Percentiles rank a stretch among this genome's conserved stretches.
Conservation (phyloP, 176 grass and related monocot species). For the Pharus latifolius region DNA sequence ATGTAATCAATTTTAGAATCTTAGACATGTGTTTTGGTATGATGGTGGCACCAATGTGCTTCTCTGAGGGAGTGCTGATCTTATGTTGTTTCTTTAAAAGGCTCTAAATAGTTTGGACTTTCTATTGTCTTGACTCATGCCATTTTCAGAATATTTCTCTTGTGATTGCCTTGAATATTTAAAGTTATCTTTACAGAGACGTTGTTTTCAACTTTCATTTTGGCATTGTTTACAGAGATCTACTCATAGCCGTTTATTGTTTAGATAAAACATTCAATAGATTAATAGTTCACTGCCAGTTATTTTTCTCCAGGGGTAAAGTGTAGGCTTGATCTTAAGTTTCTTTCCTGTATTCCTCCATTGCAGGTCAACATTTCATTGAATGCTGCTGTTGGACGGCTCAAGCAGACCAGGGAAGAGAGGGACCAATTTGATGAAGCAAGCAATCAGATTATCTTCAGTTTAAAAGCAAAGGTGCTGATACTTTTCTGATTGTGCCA, state of each 20-base stretch:
- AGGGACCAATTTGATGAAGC: slow-evolving; percentile 98
- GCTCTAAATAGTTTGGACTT: too few species aligned
- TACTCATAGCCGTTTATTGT: too few species aligned
- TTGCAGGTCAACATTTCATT: slow-evolving; percentile 74
- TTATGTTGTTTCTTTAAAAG: background rate
- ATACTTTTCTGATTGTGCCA: slow-evolving; percentile 14
- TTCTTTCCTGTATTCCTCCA: background rate
- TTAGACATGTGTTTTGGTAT: background rate
- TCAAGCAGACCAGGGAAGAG: slow-evolving; percentile 93
- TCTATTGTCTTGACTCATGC: too few species aligned
- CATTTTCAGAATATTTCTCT: too few species aligned
- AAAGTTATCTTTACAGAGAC: too few species aligned
- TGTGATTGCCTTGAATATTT: too few species aligned
- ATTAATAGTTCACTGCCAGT: too few species aligned
- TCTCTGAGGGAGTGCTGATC: background rate
- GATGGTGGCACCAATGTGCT: background rate
- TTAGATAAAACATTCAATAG: too few species aligned
- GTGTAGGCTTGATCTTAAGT: background rate
- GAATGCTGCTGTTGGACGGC: slow-evolving; percentile 43
- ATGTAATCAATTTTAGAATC: background rate
- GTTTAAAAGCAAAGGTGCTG: slow-evolving; percentile 72
- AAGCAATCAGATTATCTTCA: slow-evolving; percentile 76
- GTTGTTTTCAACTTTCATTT: too few species aligned
- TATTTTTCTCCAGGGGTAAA: background rate
- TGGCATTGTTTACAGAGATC: too few species aligned